Conservation (phyloP, 352 stramenopile species). For the Pythium chondricola region DNA sequence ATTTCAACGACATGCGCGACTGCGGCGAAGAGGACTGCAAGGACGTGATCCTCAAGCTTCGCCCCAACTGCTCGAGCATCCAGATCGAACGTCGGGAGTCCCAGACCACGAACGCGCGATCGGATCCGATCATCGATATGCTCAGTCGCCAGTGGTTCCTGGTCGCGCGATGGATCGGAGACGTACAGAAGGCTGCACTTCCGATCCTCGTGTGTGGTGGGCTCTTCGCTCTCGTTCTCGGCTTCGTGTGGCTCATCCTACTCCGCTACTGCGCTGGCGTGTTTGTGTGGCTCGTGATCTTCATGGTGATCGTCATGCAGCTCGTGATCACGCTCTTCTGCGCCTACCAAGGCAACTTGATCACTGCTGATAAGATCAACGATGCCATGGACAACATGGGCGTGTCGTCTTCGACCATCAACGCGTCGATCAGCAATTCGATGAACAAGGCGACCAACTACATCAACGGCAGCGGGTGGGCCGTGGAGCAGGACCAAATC, state of each 20-base stretch:
- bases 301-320: constrained; percentile 57
- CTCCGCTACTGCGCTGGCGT: constrained; percentile 69
- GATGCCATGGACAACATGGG: constrained; percentile 50
- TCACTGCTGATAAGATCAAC: constrained; percentile 40
- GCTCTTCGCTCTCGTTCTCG: constrained; percentile 53
- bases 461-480: constrained; percentile 46
- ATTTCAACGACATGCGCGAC: constrained; percentile 42
- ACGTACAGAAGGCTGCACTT: constrained; percentile 71
- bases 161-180: constrained; percentile 66
- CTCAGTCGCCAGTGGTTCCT: constrained; percentile 65
- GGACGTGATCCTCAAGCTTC: constrained; percentile 28
- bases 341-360: constrained; percentile 60
- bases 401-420: constrained; percentile 18
- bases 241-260: constrained; percentile 70
- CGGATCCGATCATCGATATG: constrained; percentile 48
- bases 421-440: constrained; percentile 23
- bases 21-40: constrained; percentile 46
- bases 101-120: constrained; percentile 30
- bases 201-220: constrained; percentile 74
- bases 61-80: constrained; percentile 46
- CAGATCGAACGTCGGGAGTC: constrained; percentile 37
- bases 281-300: constrained; percentile 77
- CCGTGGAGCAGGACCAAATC: constrained; percentile 36
- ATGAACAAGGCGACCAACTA: constrained; percentile 41
- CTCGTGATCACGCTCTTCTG: constrained; percentile 72